These are phyloP conservation scores for Torulaspora gathmanii DNA, from an alignment of 805 yeast species.

Conservation along the genomic window DNA sequence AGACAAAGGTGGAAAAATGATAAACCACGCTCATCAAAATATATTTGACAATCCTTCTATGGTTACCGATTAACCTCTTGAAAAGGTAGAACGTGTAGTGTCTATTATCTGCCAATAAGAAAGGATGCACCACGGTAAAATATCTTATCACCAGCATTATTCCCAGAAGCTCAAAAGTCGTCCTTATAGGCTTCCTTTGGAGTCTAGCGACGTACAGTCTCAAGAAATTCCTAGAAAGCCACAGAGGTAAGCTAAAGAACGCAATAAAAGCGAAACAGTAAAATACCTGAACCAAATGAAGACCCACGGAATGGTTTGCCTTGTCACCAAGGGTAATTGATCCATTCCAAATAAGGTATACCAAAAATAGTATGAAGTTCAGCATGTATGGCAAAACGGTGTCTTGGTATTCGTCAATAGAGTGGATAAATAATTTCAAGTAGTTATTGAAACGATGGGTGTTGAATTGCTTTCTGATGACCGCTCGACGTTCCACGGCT, in stretches of 20 bases:
- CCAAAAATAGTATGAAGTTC: conserved; percentile 50
- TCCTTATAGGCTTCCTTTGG: conserved; percentile 27
- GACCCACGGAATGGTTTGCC: conserved; percentile 65
- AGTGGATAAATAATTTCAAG: conserved; percentile 37
- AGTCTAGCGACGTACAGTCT: conserved; percentile 37
- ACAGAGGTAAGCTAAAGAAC: conserved; percentile 67
- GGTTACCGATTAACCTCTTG: conserved; percentile 50
- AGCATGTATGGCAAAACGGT: conserved; percentile 46
- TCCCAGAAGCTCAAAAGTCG: conserved; percentile 31
- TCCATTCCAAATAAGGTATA: conserved; percentile 62
- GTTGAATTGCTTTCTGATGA: conserved; percentile 40
- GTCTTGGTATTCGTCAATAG: conserved; percentile 35
- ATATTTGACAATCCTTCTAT: conserved; percentile 44
- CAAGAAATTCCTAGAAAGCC: conserved; percentile 49
- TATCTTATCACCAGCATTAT: conserved; percentile 48
- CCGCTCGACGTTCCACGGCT: conserved; percentile 48
- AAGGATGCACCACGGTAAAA: conserved; percentile 81
- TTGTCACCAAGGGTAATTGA: conserved; percentile 92
- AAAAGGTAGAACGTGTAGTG: conserved; percentile 88
- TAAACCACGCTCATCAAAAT: conserved; percentile 60
- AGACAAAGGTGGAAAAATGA: conserved; percentile 50
- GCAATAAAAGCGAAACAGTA: conserved; percentile 66
- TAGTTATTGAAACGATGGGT: conserved; percentile 38
- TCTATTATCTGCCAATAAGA: conserved; percentile 87
- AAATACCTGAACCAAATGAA: conserved; percentile 76